Conservation (phyloP, 768 basidiomycete species). For the Favolaschia claudopus region DNA sequence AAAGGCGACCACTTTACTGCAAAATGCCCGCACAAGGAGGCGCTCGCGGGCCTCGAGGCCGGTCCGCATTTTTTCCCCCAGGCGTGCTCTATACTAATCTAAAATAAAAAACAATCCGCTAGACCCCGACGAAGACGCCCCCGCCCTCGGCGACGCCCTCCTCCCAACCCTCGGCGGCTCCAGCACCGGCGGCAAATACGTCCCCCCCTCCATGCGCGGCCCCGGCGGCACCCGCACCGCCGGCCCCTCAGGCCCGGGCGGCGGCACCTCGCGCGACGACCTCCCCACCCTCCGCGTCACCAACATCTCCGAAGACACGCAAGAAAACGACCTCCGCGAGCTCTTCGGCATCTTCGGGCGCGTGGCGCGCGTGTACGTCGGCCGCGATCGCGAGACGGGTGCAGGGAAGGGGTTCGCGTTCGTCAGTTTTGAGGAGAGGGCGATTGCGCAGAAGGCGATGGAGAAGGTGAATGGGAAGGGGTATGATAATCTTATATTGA, state of each 20-base stretch:
- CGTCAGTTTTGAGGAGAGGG: constrained; percentile 89
- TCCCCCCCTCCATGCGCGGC: constrained; percentile 91
- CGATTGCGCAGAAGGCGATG: constrained; percentile 85
- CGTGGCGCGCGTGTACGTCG: constrained; percentile 91
- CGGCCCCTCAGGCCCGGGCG: constrained; percentile 63
- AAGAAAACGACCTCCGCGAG: constrained; percentile 92
- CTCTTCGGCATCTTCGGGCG: constrained; percentile 88
- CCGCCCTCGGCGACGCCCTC: constrained; percentile 36
- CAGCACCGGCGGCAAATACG: constrained; percentile 80
- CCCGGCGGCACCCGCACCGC: constrained; percentile 64
- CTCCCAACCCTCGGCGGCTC: constrained; percentile 46
- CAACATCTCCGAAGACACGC: constrained; percentile 94
- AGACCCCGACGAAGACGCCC: constrained; percentile 48
- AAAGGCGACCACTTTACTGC: constrained; percentile 98
- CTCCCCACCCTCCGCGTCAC: constrained; percentile 96
- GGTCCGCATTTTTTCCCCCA: constrained; percentile 45
- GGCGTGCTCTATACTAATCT: neutral
- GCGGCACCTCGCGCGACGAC: constrained; percentile 85
- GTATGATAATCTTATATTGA: constrained; percentile 89
- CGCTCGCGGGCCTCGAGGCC: constrained; percentile 77
- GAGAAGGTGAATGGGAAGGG: constrained; percentile 91
- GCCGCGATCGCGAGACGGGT: constrained; percentile 93
- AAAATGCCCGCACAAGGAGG: constrained; percentile 98
- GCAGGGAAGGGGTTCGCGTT: constrained; percentile 97
- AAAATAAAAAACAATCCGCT: constrained; percentile 44